These are phyloP conservation scores for Ophiostoma sp. DNA, from an alignment of 2,329 filamentous ascomycete species.

Conservation along the genomic window DNA sequence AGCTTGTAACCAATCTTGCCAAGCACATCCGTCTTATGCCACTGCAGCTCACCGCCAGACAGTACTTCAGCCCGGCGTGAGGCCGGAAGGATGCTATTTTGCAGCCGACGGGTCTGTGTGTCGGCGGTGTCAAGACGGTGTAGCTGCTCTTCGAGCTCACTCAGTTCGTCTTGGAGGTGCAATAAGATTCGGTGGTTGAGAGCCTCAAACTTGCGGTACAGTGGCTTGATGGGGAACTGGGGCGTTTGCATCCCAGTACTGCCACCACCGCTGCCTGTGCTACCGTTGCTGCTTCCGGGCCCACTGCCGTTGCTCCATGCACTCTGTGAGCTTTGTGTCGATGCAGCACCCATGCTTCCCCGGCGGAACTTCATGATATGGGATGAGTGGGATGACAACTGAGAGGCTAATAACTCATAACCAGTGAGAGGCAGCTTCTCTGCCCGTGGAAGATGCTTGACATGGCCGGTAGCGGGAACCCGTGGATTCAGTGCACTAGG, in stretches of 20 bases:
- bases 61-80: conserved; percentile 60
- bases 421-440: conserved; percentile 53
- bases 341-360: conserved; percentile 22
- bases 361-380: conserved; percentile 29
- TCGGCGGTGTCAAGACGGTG: conserved; percentile 64
- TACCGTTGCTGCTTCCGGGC: background rate
- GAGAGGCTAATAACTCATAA: conserved; percentile 63
- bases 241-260: background rate
- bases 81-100: conserved; percentile 53
- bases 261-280: background rate
- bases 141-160: conserved; percentile 77
- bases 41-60: conserved; percentile 57
- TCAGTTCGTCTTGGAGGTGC: conserved; percentile 81
- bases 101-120: conserved; percentile 48
- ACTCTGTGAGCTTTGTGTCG: conserved; percentile 21
- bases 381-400: conserved; percentile 44
- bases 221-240: conserved; percentile 48
- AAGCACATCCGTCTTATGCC: conserved; percentile 60
- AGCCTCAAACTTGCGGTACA: conserved; percentile 81
- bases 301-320: conserved; percentile 4
- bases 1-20: conserved; percentile 66
- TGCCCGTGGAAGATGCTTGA: conserved; percentile 42
- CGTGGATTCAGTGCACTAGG: conserved; percentile 42
- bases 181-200: conserved; percentile 81
- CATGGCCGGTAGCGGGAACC: conserved; percentile 36